Conservation (phyloP, 805 yeast species). For the Yarrowia sp. region DNA sequence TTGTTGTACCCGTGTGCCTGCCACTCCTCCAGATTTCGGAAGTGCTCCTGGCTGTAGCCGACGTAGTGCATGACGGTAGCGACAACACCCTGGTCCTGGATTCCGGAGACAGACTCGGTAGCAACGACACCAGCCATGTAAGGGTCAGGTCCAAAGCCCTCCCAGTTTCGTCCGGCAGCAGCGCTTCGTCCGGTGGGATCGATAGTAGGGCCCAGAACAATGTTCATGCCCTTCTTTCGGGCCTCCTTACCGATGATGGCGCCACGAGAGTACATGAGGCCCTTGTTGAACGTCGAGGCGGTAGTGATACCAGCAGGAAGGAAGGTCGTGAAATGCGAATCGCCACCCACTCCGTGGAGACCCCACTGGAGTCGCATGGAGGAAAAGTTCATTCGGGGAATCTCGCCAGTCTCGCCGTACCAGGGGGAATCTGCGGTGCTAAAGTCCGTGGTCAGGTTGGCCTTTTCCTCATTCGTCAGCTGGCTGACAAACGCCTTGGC, state of each 20-base stretch:
- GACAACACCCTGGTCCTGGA: slow-evolving; percentile 58
- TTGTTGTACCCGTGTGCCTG: slow-evolving; percentile 36
- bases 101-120: slow-evolving; percentile 52
- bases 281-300: slow-evolving; percentile 57
- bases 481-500: slow-evolving; percentile 56
- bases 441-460: slow-evolving; percentile 61
- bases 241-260: slow-evolving; percentile 58
- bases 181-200: slow-evolving; percentile 65
- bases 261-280: slow-evolving; percentile 52
- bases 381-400: slow-evolving; percentile 54
- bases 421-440: slow-evolving; percentile 37
- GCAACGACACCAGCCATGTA: slow-evolving; percentile 57
- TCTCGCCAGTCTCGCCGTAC: slow-evolving; percentile 58
- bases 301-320: slow-evolving; percentile 61
- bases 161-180: slow-evolving; percentile 66
- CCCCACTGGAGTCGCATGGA: slow-evolving; percentile 62
- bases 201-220: slow-evolving; percentile 55
- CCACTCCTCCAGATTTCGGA: slow-evolving; percentile 55
- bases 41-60: slow-evolving; percentile 64
- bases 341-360: slow-evolving; percentile 61
- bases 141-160: slow-evolving; percentile 62
- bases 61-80: slow-evolving; percentile 56
- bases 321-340: slow-evolving; percentile 47
- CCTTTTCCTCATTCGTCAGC: slow-evolving; percentile 58
- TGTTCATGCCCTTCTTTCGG: slow-evolving; percentile 53